Base-by-base conservation (phyloP, 2,329 filamentous ascomycete species). In the Malbranchea zuffiana region DNA sequence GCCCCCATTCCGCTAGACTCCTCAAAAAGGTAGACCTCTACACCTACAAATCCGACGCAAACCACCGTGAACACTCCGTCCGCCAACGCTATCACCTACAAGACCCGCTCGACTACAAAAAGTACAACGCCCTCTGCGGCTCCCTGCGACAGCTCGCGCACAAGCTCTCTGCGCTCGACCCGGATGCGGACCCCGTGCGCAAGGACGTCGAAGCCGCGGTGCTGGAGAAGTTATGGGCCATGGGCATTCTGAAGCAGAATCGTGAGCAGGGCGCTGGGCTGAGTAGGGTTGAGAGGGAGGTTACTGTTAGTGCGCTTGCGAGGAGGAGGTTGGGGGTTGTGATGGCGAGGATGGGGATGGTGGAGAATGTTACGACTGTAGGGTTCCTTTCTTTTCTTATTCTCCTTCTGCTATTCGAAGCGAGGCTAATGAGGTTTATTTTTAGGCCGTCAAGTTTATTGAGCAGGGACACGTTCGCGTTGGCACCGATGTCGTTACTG, bases 381-480 rank as follows among this genome's bases (percentile, higher is more conserved):
- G 38, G 60, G 56, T 37, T 29, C 18, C 4, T 29, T 31, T 21
- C 32, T 18, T 11, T 32, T 30, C 3, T 18, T 19, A 32, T 34
- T 41, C 41, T 41, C 36, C 34, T 21, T 44, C 41, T 25, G 34
- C 17, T 30, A 29, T 32, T 38, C 27, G 13, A 5, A 20, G 16
- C 6, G 13, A 12, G 16, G 13, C 15, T 26, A 4, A 28, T 35
- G 26, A 13, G 15, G 4, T 12, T 33, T 13, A 35, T 23, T 25
- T 39, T 35, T 42, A 66, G 59, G 63, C 63, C n/a, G 54, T 61
- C 5, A 86, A 83, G 50, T 81, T 94, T 61, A 82, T 96, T 41
- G 88, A 96, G 67, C 85, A 94, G 55, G 88, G 88, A 5, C 87
- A 95, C 57, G 86, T 96, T 3, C 71, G 88, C 32, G 85, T 94